These are phyloP conservation scores for Globisporangium paddicum DNA, from an alignment of 352 stramenopile genomes.

Conservation along the genomic window DNA sequence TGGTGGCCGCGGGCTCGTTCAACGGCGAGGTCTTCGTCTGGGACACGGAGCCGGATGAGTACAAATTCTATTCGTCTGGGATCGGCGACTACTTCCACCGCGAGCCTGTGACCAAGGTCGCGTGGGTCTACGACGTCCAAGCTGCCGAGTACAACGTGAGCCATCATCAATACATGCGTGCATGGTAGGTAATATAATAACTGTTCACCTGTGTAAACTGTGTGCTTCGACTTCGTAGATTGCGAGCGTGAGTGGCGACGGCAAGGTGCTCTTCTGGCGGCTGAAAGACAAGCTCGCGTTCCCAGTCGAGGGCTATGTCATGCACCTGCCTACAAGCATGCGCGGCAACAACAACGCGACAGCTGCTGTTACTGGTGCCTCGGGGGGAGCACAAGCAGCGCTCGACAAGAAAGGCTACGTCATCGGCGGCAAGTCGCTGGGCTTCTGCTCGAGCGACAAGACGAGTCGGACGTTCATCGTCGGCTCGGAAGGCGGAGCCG, in stretches of 20 bases:
- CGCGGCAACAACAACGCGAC: constrained; percentile 6
- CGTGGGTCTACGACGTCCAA: constrained; percentile 75
- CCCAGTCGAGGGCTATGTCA: constrained; percentile 83
- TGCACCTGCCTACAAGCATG: constrained; percentile 33
- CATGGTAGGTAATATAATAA: not conserved
- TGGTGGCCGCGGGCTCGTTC: constrained; percentile 84
- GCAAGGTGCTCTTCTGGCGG: constrained; percentile 84
- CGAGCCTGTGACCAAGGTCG: constrained; percentile 79
- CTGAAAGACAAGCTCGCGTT: constrained; percentile 84
- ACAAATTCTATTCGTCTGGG: constrained; percentile 59
- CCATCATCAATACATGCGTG: not conserved
- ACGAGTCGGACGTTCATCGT: constrained; percentile 72
- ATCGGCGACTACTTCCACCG: constrained; percentile 90
- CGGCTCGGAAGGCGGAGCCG: constrained; percentile 63
- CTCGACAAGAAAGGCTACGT: constrained; percentile 15
- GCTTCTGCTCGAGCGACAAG: constrained; percentile 59
- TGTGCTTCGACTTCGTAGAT: constrained; percentile 22
- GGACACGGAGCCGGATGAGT: constrained; percentile 66
- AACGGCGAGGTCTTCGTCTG: constrained; percentile 85
- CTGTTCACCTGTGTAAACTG: not conserved
- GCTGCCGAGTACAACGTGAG: constrained; percentile 68
- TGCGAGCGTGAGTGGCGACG: constrained; percentile 76
- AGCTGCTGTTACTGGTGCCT: not conserved
- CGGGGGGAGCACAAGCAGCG: not conserved
- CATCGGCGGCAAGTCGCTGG: constrained; percentile 60